phyloP scores from a whole-genome alignment of 176 grass and related monocot genomes.

The Bonia amplexicaulis region DNA sequence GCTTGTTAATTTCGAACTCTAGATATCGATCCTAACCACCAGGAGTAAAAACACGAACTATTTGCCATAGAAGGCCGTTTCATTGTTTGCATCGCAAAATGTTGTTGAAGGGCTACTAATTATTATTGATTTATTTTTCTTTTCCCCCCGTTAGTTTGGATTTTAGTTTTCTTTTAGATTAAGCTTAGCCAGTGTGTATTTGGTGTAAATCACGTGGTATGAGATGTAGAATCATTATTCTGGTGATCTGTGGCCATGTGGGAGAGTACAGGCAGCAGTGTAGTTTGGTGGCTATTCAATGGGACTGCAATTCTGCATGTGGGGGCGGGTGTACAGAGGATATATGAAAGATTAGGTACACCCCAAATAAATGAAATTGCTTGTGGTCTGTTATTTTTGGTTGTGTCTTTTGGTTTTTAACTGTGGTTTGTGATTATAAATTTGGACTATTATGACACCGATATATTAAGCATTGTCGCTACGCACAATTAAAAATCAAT shows the following conservation, averaged over 20 bases:
- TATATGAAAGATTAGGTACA: neutral
- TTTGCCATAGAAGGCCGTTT: neutral
- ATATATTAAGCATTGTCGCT: neutral
- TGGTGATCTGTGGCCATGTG: neutral
- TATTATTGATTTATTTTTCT: neutral
- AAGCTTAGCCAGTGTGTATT: neutral
- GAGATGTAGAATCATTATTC: neutral
- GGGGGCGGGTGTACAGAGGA: no score
- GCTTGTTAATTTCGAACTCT: no score
- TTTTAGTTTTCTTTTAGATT: neutral
- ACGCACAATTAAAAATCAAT: neutral
- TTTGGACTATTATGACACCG: neutral
- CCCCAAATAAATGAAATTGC: no score
- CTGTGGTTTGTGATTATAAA: no score
- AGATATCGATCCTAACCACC: no score
- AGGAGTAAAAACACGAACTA: neutral
- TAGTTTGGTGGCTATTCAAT: neutral
- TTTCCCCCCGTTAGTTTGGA: neutral
- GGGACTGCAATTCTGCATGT: neutral
- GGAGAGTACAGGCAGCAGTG: neutral
- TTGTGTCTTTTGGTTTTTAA: no score
- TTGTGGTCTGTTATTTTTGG: no score
- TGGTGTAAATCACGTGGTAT: neutral
- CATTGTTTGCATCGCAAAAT: neutral
- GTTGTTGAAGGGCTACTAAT: neutral